phyloP scores from a whole-genome alignment of 176 grass and related monocot species.

The Canna indica region DNA sequence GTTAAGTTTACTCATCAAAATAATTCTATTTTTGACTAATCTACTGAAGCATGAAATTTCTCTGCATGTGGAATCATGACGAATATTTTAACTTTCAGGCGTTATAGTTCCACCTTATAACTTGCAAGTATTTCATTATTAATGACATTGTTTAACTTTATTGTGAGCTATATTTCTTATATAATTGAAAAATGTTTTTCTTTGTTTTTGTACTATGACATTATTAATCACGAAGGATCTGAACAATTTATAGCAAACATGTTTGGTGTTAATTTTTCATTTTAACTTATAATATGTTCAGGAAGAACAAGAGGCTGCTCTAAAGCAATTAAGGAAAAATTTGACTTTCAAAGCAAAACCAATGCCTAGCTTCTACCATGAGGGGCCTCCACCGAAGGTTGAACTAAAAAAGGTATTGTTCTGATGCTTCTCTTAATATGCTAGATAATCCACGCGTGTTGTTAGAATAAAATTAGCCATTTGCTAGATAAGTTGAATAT shows the following conservation, averaged over 20 bases:
- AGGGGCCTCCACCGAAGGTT: conserved; percentile 73
- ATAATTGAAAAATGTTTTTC: too few species aligned
- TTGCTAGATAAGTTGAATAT: neutral
- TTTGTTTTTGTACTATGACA: neutral
- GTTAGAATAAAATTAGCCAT: neutral
- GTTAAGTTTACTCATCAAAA: too few species aligned
- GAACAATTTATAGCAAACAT: neutral
- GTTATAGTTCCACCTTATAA: too few species aligned
- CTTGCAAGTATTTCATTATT: too few species aligned
- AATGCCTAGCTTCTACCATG: conserved; percentile 96
- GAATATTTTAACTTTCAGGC: too few species aligned
- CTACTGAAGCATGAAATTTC: too few species aligned
- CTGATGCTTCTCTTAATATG: neutral
- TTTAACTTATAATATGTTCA: conserved; percentile 13
- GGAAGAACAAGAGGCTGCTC: conserved; percentile 83
- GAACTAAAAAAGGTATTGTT: conserved; percentile 74
- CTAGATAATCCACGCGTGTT: neutral
- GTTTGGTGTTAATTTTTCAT: neutral
- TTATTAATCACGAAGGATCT: neutral
- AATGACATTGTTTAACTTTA: too few species aligned
- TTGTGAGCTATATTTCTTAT: too few species aligned
- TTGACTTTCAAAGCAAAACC: conserved; percentile 91
- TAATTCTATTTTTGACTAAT: too few species aligned
- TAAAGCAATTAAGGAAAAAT: conserved; percentile 79
- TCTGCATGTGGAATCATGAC: too few species aligned